Evolutionary conservation across 805 yeast genomes (phyloP).

Genomic region (Metschnikowia picachoensis): DNA sequence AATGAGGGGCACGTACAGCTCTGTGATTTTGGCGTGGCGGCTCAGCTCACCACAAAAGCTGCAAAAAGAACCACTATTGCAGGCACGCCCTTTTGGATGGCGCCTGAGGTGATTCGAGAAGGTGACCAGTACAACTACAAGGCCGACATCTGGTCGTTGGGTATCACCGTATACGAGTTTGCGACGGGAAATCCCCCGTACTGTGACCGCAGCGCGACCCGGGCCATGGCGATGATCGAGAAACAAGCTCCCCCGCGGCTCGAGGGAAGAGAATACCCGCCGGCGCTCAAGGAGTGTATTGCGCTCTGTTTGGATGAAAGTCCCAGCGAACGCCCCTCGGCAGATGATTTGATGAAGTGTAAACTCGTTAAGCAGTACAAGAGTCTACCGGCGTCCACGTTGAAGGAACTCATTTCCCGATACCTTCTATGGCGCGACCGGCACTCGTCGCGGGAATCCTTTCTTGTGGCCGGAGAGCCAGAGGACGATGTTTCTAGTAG

Average conservation of each 20-base stretch:
- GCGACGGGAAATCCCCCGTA: constrained; percentile 98
- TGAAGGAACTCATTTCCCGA: constrained; percentile 72
- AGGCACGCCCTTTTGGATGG: constrained; percentile 98
- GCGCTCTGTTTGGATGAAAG: constrained; percentile 93
- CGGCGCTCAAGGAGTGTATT: constrained; percentile 76
- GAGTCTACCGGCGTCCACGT: constrained; percentile 51
- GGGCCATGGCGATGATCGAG: constrained; percentile 93
- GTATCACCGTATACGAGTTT: constrained; percentile 89
- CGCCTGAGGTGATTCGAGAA: constrained; percentile 95
- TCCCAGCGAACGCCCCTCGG: constrained; percentile 81
- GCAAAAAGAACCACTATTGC: constrained; percentile 91
- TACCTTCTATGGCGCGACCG: constrained; percentile 76
- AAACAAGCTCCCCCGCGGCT: constrained; percentile 91
- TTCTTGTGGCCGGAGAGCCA: constrained; percentile 24
- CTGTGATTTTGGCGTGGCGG: constrained; percentile 99
- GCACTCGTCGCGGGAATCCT: constrained; percentile 51
- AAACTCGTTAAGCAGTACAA: constrained; percentile 66
- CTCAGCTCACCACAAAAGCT: constrained; percentile 72
- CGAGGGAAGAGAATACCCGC: constrained; percentile 82
- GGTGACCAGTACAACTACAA: constrained; percentile 82
- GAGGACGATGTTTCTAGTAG: constrained; percentile 19
- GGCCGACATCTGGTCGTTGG: constrained; percentile 97
- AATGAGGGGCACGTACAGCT: constrained; percentile 87
- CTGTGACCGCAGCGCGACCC: constrained; percentile 87
- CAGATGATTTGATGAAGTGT: constrained; percentile 77